Conservation (phyloP, 202 grass and related monocot genomes). For the Alloteropsis angusta region DNA sequence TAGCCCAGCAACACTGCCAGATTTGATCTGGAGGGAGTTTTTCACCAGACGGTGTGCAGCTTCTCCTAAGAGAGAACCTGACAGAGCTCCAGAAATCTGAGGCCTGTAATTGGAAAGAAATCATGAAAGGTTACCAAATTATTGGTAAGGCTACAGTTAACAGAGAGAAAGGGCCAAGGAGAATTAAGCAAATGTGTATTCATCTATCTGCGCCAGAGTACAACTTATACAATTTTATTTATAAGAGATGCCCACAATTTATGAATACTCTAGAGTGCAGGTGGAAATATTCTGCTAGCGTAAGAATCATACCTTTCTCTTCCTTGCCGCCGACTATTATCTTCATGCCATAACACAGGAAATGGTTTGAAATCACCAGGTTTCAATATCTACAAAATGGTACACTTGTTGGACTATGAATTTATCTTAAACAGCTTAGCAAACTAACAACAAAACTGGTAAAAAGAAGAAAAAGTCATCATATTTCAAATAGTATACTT, state of each 20-base stretch:
- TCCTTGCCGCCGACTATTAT: conserved; percentile 60
- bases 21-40: conserved; percentile 85
- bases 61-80: conserved; percentile 71
- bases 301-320: conserved; percentile 63
- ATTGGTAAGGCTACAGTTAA: conserved; percentile 5
- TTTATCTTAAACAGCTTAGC: conserved; percentile 24
- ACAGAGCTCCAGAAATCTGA: conserved; percentile 74
- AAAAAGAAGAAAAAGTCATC: not conserved
- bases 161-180: not conserved
- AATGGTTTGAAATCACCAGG: conserved; percentile 89
- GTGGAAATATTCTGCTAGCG: not conserved
- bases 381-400: conserved; percentile 65
- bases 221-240: not conserved
- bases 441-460: not conserved
- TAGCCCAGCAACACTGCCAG: conserved; percentile 44
- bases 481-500: conserved; percentile 15
- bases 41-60: conserved; percentile 90
- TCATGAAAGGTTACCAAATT: not conserved
- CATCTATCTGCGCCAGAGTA: not conserved
- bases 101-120: conserved; percentile 44
- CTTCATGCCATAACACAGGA: conserved; percentile 92
- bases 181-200: conserved; percentile 11
- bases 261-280: not conserved
- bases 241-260: not conserved
- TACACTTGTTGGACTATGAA: conserved; percentile 21